phyloP scores from a whole-genome alignment of 345 rosid species.

The Microcos paniculata region DNA sequence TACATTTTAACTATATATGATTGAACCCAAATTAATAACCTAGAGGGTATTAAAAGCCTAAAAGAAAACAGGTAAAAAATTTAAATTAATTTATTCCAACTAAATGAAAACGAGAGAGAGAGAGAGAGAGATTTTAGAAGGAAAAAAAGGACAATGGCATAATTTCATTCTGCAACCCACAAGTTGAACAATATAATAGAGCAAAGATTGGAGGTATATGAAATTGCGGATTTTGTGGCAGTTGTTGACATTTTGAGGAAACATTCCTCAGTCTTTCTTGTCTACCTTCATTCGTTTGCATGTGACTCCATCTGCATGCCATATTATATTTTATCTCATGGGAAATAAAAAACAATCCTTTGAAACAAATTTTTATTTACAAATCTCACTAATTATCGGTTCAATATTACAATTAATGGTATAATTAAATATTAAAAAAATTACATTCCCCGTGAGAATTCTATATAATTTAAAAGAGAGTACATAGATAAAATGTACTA shows the following conservation, averaged over 20 bases:
- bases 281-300: constrained; percentile 6
- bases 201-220: neutral
- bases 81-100: neutral
- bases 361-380: neutral
- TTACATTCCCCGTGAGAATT: neutral
- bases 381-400: neutral
- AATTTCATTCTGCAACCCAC: neutral
- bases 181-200: neutral
- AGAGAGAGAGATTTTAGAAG: neutral
- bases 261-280: constrained; percentile 4
- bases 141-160: neutral
- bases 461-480: neutral
- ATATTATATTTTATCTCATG: neutral
- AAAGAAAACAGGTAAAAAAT: neutral
- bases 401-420: neutral
- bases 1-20: too few species aligned
- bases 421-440: neutral
- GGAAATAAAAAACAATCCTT: too few species aligned
- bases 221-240: neutral
- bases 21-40: too few species aligned
- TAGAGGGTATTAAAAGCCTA: too few species aligned
- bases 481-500: neutral
- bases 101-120: neutral
- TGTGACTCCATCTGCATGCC: neutral
- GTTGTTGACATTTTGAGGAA: constrained; percentile 5